These are phyloP conservation scores for Nakazawaea populi DNA, from an alignment of 805 yeast genomes.

Conservation along the genomic window DNA sequence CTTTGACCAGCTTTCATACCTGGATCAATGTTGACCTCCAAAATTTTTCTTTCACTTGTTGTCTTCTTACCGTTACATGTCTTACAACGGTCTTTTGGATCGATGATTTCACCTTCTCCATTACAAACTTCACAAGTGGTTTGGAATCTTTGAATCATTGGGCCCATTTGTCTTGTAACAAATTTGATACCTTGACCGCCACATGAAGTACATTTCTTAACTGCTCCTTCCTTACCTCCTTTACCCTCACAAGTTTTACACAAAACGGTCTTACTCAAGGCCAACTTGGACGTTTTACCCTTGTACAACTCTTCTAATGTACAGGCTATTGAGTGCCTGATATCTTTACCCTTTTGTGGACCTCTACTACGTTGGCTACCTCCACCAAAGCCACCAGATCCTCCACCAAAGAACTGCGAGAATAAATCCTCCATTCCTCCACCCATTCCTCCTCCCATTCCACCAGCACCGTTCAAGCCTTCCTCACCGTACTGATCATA, in stretches of 20 bases:
- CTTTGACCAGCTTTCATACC: conserved; percentile 96
- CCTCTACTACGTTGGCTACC: conserved; percentile 69
- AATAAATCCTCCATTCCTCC: conserved; percentile 47
- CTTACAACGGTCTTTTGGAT: conserved; percentile 84
- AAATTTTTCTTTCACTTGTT: conserved; percentile 78
- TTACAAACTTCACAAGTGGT: conserved; percentile 87
- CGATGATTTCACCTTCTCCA: conserved; percentile 87
- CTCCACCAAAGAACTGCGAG: conserved; percentile 56
- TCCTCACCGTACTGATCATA: conserved; percentile 93
- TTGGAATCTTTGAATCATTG: conserved; percentile 97
- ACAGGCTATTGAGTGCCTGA: conserved; percentile 80
- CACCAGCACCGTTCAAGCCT: conserved; percentile 79
- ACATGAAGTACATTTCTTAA: conserved; percentile 82
- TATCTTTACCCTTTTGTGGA: conserved; percentile 86
- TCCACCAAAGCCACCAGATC: conserved; percentile 54
- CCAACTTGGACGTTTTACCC: conserved; percentile 92
- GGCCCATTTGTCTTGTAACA: conserved; percentile 98
- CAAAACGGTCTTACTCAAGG: conserved; percentile 83
- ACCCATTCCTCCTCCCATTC: conserved; percentile 54
- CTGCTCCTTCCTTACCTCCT: conserved; percentile 93
- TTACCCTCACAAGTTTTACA: conserved; percentile 89
- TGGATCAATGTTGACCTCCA: conserved; percentile 91
- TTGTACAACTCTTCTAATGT: conserved; percentile 89
- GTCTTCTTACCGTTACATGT: conserved; percentile 87
- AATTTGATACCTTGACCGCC: conserved; percentile 88